These are phyloP conservation scores for Marasmius oreades DNA, from an alignment of 1,284 basidiomycete genomes.

Conservation along the genomic window DNA sequence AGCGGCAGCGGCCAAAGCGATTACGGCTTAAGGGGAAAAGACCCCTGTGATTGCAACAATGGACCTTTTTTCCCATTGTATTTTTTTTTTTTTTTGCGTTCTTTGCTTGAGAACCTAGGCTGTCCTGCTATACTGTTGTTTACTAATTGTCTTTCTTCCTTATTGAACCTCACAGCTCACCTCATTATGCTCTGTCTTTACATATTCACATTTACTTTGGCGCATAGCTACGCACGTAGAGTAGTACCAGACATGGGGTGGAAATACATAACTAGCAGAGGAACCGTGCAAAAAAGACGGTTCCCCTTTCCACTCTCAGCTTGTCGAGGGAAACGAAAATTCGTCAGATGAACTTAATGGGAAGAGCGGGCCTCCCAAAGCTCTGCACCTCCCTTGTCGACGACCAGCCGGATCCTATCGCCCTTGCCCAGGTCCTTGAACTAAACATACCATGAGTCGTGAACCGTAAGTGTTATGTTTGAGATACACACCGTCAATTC, in stretches of 20 bases:
- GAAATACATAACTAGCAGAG: constrained; percentile 8
- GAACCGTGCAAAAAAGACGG: constrained; percentile 6
- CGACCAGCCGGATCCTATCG: constrained; percentile 52
- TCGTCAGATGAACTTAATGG: background rate
- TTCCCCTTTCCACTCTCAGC: constrained; percentile 7
- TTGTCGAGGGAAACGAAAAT: background rate
- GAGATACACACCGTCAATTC: constrained; percentile 57
- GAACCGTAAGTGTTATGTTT: background rate
- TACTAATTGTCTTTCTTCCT: background rate
- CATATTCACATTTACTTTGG: background rate
- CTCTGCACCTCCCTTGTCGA: constrained; percentile 56
- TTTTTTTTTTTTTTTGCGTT: background rate
- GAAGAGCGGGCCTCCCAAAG: constrained; percentile 19
- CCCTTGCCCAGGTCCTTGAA: constrained; percentile 64
- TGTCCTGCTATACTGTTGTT: background rate
- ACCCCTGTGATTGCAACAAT: constrained; percentile 2
- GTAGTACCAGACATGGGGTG: background rate
- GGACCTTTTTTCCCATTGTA: background rate
- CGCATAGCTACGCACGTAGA: background rate
- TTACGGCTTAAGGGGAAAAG: constrained; percentile 44
- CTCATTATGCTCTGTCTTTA: background rate
- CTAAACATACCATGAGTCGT: constrained; percentile 27
- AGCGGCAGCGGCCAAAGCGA: constrained; percentile 55
- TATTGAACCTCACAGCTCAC: background rate
- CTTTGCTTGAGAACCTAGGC: background rate